Conservation (phyloP, 345 rosid genomes). For the Orychophragmus violaceus region DNA sequence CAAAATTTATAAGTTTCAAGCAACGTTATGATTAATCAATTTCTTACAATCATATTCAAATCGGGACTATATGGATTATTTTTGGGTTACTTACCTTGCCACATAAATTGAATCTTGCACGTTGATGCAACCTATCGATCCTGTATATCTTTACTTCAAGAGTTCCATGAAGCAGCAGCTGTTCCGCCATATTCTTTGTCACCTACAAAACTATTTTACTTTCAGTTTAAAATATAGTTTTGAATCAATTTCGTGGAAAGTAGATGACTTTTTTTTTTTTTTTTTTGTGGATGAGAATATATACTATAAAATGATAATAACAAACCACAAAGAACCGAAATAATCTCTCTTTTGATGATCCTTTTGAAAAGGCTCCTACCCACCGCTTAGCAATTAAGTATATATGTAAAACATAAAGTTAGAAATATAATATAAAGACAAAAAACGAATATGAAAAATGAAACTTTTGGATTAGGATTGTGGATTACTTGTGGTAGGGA, state of each 20-base stretch:
- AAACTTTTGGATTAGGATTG: constrained; percentile 25
- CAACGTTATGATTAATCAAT: neutral
- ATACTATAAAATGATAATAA: neutral
- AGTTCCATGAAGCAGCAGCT: constrained; percentile 53
- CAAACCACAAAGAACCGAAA: constrained; percentile 12
- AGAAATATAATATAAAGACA: constrained; percentile 13
- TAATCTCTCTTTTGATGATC: constrained; percentile 5
- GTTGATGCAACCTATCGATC: constrained; percentile 38
- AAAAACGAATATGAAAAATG: neutral
- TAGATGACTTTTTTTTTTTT: neutral
- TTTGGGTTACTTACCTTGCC: constrained; percentile 29
- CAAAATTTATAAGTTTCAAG: neutral
- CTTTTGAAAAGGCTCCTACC: neutral
- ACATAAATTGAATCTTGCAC: constrained; percentile 38
- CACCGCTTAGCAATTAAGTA: neutral
- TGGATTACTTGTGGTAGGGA: constrained; percentile 21
- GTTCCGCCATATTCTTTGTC: constrained; percentile 24
- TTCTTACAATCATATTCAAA: neutral
- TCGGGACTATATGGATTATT: neutral
- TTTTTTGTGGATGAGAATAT: neutral
- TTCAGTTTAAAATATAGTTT: neutral
- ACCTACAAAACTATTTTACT: neutral
- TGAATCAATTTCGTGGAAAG: neutral
- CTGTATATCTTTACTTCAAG: constrained; percentile 45
- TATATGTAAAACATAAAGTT: neutral